These are phyloP conservation scores for Aurantiochytrium sp. DNA, from an alignment of 108 stramenopile genomes.

Conservation along the genomic window DNA sequence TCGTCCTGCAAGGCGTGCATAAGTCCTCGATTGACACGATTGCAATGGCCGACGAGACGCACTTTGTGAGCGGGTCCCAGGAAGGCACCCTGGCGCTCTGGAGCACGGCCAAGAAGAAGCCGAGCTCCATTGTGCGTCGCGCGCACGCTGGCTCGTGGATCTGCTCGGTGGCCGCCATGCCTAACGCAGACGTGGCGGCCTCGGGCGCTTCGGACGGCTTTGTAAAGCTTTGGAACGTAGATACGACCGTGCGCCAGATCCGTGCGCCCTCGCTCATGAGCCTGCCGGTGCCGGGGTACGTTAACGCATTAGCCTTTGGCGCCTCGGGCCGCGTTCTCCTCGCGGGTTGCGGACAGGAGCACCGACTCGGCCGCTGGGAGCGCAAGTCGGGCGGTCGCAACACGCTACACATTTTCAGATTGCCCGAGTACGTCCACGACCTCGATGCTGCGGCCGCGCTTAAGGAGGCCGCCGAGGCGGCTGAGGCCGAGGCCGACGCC, in stretches of 20 bases:
- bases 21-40: constrained; percentile 66
- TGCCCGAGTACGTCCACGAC: neutral
- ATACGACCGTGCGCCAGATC: neutral
- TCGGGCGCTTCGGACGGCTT: constrained; percentile 20
- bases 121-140: constrained; percentile 52
- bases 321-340: constrained; percentile 26
- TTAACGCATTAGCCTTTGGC: constrained; percentile 31
- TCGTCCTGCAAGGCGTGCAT: constrained; percentile 71
- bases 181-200: constrained; percentile 13
- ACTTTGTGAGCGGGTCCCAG: constrained; percentile 89
- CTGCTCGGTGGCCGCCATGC: constrained; percentile 16
- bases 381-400: neutral
- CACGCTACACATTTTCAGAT: neutral
- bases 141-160: constrained; percentile 31
- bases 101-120: constrained; percentile 85
- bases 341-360: constrained; percentile 29
- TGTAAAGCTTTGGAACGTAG: constrained; percentile 27
- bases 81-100: constrained; percentile 79
- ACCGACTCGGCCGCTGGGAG: constrained; percentile 30
- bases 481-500: too few relatives aligned
- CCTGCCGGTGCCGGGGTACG: constrained; percentile 28
- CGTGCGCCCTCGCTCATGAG: neutral
- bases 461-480: too few relatives aligned
- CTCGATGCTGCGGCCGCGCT: neutral
- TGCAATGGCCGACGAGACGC: constrained; percentile 73